These are phyloP conservation scores for Beauveria scarabaeidicola DNA, from an alignment of 2,329 filamentous ascomycete species.

Conservation along the genomic window DNA sequence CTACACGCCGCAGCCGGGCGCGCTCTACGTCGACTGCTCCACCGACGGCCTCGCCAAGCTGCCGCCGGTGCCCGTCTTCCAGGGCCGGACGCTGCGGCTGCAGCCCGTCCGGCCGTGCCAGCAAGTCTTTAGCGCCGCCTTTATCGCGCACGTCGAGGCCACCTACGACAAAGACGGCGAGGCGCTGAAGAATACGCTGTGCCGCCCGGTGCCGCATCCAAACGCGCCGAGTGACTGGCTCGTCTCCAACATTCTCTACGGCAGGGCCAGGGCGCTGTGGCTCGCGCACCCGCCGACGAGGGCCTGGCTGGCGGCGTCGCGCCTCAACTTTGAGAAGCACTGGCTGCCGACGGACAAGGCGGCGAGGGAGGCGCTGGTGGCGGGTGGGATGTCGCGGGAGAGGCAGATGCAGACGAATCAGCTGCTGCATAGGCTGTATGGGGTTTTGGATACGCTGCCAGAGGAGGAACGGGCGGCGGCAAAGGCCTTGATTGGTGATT, in stretches of 20 bases:
- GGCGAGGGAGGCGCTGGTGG: neutral
- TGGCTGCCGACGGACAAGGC: neutral
- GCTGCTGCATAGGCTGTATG: neutral
- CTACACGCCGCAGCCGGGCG: neutral
- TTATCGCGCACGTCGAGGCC: slow-evolving; percentile 6
- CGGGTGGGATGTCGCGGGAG: neutral
- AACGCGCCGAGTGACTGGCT: neutral
- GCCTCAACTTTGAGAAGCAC: neutral
- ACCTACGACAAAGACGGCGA: neutral
- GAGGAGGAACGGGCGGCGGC: neutral
- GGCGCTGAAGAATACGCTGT: neutral
- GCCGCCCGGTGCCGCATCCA: neutral
- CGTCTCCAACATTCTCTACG: neutral
- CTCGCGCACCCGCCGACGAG: neutral
- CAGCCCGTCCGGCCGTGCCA: slow-evolving; percentile 4
- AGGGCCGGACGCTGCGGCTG: neutral
- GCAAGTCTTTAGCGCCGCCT: slow-evolving; percentile 4
- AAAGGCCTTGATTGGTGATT: neutral
- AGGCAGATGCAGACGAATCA: neutral
- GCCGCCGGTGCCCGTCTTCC: neutral
- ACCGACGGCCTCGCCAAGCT: neutral
- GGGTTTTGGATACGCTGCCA: neutral
- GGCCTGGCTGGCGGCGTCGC: neutral
- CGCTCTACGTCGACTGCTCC: slow-evolving; percentile 7
- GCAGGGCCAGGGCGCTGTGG: neutral